Evolutionary conservation across 352 stramenopile genomes (phyloP), one percentile per base, ranked within the genome.

Genomic region (Phytopythium chamaehyphon): DNA sequence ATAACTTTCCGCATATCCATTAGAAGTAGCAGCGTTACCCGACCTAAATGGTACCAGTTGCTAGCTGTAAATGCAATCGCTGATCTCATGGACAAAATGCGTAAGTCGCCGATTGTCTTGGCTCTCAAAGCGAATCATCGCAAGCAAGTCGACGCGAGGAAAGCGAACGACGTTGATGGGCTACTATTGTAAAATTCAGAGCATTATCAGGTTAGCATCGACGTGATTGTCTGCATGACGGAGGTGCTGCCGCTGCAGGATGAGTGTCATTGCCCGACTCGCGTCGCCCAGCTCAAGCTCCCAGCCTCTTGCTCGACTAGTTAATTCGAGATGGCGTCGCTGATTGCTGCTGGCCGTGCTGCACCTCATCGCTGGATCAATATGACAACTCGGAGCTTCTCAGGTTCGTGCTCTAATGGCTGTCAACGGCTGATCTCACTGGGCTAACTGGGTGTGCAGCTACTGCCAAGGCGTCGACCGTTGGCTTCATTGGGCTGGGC

Each of bases 401-500:
- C 47, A 11, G 47, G 47, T 53, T 16, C 0, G 47, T 36, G 15
- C 9, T 10, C 5, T 33, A 33, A n/a, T n/a, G n/a, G n/a, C n/a
- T 9, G 28, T 33, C 19, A 36, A 12, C 9, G 11, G 5, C 23
- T 36, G 42, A 12, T 14, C 22, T 18, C 1, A 2, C 2, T n/a
- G 14, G 22, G 11, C n/a, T n/a, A n/a, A n/a, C n/a, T n/a, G n/a
- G n/a, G n/a, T 18, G 1, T 8, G 10, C 21, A 53, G 35, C 47
- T 9, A 53, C 14, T 22, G 35, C 35, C 21, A 22, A 36, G 21
- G 47, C 42, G 12, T 35, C 55, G 21, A 44, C 43, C 11, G 54
- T 97, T 18, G 90, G 86, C 19, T 96, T 97, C 66, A 79, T 98
- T 24, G 90, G 92, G 6, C 68, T 98, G 11, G 92, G 92, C 22